Evolutionary conservation across 1,284 basidiomycete genomes (phyloP), one percentile per base, ranked within the genome.

Genomic region (Sanghuangporus weigelae): DNA sequence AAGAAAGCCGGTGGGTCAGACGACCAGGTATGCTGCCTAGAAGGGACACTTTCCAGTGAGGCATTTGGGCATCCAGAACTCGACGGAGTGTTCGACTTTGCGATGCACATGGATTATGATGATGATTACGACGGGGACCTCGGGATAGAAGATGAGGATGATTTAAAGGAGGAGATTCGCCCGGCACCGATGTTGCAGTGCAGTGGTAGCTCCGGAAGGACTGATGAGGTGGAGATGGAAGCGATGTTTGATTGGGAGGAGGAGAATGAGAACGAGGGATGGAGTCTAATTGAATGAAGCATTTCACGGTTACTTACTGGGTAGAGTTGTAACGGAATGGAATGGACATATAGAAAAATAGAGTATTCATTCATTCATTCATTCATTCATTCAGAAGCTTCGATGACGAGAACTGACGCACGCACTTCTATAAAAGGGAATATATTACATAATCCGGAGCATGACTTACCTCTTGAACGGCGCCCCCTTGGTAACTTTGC

Each of bases 141-240:
- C 39, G 60, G 26, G n/a, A 48, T 59, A 36, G 57, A 59, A 8
- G 23, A 31, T 1, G 26, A 48, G 35, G 46, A 49, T 50, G 23
- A 35, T 35, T 48, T 10, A 11, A 44, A 50, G 36, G 23, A 35
- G 26, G n/a, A 39, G 23, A 12, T 39, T n/a, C 21, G 42, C 39
- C 16, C 60, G 38, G 21, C 31, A 21, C 26, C 26, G 26, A 55
- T 8, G 21, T 12, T 38, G 23, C 51, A 31, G 26, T 40, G n/a
- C 49, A 39, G 21, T 61, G 35, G 23, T 61, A 44, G 23, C 31
- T 55, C 60, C 60, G 60, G 51, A 51, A 60, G 50, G 51, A 44
- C 2, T 16, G 57, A 46, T 8, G 57, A 53, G 26, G 58, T 23
- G 50, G 42, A 31, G 35, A 39, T 54, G 49, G 51, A 40, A 16